A percentile compares a stretch with the other conserved stretches of the same genome.
Conservation (phyloP, 495 filamentous ascomycete genomes). For the Penicillium robsamsonii region DNA sequence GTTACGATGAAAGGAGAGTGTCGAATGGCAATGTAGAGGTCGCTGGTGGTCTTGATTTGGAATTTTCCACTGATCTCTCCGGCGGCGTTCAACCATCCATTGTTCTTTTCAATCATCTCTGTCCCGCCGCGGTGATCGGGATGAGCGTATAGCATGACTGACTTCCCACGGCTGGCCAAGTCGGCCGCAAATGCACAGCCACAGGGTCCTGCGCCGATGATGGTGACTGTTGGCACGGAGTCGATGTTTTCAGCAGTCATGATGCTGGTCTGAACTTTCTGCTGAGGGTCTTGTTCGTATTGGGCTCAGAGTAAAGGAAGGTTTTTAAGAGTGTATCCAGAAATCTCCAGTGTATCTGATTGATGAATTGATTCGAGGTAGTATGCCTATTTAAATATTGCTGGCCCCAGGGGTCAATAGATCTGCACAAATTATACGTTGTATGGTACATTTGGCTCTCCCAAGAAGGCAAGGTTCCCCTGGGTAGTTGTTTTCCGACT, state of each 20-base stretch:
- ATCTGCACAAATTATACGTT: background rate
- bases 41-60: conserved; percentile 21
- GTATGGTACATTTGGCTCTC: background rate
- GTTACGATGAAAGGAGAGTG: conserved; percentile 16
- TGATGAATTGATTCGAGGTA: background rate
- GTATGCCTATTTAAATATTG: background rate
- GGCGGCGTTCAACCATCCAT: conserved; percentile 17
- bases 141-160: conserved; percentile 20
- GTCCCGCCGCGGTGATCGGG: conserved; percentile 20
- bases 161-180: conserved; percentile 17
- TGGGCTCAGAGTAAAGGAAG: background rate
- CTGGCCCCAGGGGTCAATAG: background rate
- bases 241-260: conserved; percentile 19
- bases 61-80: conserved; percentile 16
- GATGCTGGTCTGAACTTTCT: background rate
- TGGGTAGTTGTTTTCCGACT: background rate
- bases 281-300: background rate
- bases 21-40: conserved; percentile 17
- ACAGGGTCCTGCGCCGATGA: conserved; percentile 21
- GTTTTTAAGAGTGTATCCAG: background rate
- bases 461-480: background rate
- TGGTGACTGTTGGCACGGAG: conserved; percentile 10
- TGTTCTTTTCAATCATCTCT: conserved; percentile 19
- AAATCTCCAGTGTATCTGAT: background rate
- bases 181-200: conserved; percentile 23